Conservation (phyloP, 176 grass and related monocot genomes). For the Neostapfia colusana region DNA sequence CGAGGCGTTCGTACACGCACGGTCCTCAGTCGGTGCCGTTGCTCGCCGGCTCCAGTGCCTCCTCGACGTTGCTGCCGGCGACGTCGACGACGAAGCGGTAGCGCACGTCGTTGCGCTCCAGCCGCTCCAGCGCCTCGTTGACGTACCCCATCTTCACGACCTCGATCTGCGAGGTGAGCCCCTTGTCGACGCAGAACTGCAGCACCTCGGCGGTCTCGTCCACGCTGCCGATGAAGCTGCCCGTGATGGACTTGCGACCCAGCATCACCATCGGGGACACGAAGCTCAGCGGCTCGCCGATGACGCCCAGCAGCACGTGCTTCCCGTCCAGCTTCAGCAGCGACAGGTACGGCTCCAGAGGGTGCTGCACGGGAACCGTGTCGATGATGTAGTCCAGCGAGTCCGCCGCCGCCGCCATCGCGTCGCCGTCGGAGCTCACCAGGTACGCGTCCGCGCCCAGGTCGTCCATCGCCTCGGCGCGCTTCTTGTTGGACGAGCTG, state of each 20-base stretch:
- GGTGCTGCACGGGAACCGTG: slow-evolving; percentile 81
- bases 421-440: slow-evolving; percentile 61
- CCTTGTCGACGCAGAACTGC: slow-evolving; percentile 75
- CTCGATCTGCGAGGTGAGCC: slow-evolving; percentile 80
- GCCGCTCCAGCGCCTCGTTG: slow-evolving; percentile 72
- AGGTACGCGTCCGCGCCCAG: slow-evolving; percentile 91
- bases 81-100: slow-evolving; percentile 98
- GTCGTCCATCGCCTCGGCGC: slow-evolving; percentile 72
- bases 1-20: background rate
- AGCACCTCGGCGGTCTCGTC: slow-evolving; percentile 76
- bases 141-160: slow-evolving; percentile 95
- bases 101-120: slow-evolving; percentile 88
- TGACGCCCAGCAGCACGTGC: slow-evolving; percentile 75
- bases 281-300: slow-evolving; percentile 84
- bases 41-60: background rate
- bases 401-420: slow-evolving; percentile 57
- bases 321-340: slow-evolving; percentile 85
- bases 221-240: slow-evolving; percentile 87
- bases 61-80: slow-evolving; percentile 71
- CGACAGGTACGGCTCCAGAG: slow-evolving; percentile 78
- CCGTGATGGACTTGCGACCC: slow-evolving; percentile 78
- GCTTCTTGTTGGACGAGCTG: slow-evolving; percentile 87
- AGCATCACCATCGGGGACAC: slow-evolving; percentile 82
- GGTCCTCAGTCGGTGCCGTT: background rate
- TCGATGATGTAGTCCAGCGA: slow-evolving; percentile 95